Evolutionary conservation across 495 filamentous ascomycete genomes (phyloP).

Genomic region (Baudoinia panamericana): DNA sequence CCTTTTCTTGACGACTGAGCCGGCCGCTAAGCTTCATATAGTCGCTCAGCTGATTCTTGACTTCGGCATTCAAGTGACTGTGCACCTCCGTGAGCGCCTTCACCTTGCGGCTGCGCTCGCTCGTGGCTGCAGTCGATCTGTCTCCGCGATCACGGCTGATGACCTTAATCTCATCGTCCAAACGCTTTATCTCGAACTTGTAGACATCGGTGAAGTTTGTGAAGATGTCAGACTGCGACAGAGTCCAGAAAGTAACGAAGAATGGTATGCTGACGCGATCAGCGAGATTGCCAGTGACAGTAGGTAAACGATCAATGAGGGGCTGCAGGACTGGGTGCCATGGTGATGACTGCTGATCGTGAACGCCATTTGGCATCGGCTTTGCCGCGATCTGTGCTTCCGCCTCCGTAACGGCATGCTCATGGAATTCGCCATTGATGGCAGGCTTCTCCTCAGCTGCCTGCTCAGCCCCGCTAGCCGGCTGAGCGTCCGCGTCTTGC

Average conservation of each 20-base stretch:
- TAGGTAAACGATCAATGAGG: constrained; percentile 53
- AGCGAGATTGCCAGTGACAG: constrained; percentile 51
- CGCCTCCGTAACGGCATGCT: neutral
- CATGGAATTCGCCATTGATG: neutral
- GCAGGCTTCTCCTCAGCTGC: constrained; percentile 3
- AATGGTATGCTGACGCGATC: constrained; percentile 57
- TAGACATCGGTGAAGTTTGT: constrained; percentile 64
- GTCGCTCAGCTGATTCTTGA: constrained; percentile 49
- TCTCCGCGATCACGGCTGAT: constrained; percentile 61
- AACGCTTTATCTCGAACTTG: constrained; percentile 49
- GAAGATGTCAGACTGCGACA: constrained; percentile 66
- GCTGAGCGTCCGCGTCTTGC: constrained; percentile 1
- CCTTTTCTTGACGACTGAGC: constrained; percentile 57
- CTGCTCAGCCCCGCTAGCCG: neutral
- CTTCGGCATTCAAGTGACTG: constrained; percentile 54
- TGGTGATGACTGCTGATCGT: constrained; percentile 26
- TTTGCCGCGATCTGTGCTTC: neutral
- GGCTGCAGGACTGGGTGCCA: constrained; percentile 65
- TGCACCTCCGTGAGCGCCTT: constrained; percentile 45
- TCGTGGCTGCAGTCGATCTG: constrained; percentile 46
- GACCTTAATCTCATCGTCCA: constrained; percentile 45
- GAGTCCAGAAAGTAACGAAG: constrained; percentile 87
- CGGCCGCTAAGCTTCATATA: constrained; percentile 50
- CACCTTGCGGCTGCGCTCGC: constrained; percentile 51
- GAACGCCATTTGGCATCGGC: too few relatives aligned